Evolutionary conservation across 2,329 filamentous ascomycete genomes (phyloP), one percentile per base, ranked within the genome.

Genomic region (Graphilbum sp.): DNA sequence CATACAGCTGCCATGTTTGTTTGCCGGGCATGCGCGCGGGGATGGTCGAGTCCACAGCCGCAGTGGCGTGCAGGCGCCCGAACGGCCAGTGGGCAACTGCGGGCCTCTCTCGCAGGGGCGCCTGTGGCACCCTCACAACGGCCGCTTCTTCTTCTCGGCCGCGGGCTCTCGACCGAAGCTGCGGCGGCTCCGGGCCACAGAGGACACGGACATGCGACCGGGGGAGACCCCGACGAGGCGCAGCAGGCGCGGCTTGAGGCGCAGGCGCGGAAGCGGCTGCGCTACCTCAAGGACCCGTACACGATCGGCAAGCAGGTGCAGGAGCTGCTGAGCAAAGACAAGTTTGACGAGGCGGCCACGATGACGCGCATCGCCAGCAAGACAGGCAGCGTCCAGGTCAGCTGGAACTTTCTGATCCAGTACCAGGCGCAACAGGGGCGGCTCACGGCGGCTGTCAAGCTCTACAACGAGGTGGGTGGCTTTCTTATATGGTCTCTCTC

Each of bases 361-460:
- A 54, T 93, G 42, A 71, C 79, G 29, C 74, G 79, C 41, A 63
- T 69, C 47, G 79, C 79, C n/a, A 85, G 76, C 54, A 73, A 68
- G 46, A 56, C 64, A 1, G 64, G 70, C 45, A 61, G 75, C 41
- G 75, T 79, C 45, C 63, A 72, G 4, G 86, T 92, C 41, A 76
- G 80, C 41, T 98, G 88, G 87, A 96, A 96, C 56, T 72, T 82
- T 51, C 57, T 94, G 33, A 77, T 98, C 40, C 69, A 78, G 41
- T 74, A 85, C 54, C 64, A 73, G 44, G 60, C 95, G 54, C 58
- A 67, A 32, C 62, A 73, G 19, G 63, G 71, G 32, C 66, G 67
- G 37, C 56, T 85, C 25, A 66, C 67, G 42, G 60, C 64, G 17
- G 87, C 82, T 16, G 59, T 93, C 41, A 86, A 81, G 58, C 63